Percentiles rank a stretch among this genome's conserved stretches.
Evolutionary conservation across 2,329 filamentous ascomycete species (phyloP).

Genomic region (Ceratocystis albifundus): DNA sequence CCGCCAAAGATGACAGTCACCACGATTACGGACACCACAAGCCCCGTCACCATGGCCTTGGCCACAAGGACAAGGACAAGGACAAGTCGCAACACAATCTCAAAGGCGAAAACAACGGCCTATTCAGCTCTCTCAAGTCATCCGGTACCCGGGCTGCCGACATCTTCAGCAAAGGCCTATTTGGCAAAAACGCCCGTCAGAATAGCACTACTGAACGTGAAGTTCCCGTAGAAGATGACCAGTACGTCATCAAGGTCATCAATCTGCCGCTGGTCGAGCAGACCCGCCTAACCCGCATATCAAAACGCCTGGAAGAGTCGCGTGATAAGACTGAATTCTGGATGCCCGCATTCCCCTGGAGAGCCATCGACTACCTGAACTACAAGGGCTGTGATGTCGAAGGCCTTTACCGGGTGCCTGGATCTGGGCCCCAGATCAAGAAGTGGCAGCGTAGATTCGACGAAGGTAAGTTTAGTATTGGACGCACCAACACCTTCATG

Average conservation of each 20-base stretch:
- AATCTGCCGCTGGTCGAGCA: constrained; percentile 80
- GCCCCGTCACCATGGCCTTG: constrained; percentile 28
- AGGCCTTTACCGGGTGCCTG: constrained; percentile 83
- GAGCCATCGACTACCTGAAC: constrained; percentile 92
- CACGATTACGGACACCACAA: constrained; percentile 22
- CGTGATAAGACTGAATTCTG: constrained; percentile 95
- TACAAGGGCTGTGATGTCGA: constrained; percentile 91
- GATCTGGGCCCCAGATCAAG: constrained; percentile 80
- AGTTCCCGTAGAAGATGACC: constrained; percentile 59
- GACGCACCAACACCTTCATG: too few species aligned
- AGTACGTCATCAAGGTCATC: constrained; percentile 74
- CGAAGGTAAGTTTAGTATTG: constrained; percentile 44
- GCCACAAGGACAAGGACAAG: constrained; percentile 39
- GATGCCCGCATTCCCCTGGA: constrained; percentile 94
- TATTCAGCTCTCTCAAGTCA: constrained; percentile 63
- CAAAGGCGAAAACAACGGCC: constrained; percentile 28
- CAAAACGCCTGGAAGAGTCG: constrained; percentile 74
- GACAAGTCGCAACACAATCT: constrained; percentile 41
- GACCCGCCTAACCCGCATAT: constrained; percentile 81
- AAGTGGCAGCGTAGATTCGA: constrained; percentile 90
- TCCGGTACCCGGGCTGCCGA: constrained; percentile 65
- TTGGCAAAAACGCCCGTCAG: constrained; percentile 64
- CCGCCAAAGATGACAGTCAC: constrained; percentile 32
- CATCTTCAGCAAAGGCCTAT: constrained; percentile 70
- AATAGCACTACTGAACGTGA: constrained; percentile 59